Evolutionary conservation across 164 flowering plant species (phyloP), one percentile per base, ranked within the genome.

Genomic region (Kalanchoe fedtschenkoi): DNA sequence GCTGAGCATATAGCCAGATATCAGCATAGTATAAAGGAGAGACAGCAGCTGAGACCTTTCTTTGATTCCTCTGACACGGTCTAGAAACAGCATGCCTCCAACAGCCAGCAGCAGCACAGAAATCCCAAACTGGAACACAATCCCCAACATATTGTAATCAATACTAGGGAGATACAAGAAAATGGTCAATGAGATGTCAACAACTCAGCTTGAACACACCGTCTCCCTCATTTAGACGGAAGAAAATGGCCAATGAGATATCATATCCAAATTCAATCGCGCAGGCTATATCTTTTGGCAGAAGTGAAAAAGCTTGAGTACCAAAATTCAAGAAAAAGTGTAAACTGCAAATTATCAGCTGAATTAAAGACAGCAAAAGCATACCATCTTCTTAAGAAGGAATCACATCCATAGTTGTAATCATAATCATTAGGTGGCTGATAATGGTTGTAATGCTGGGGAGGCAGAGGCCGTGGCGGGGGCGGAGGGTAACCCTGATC

Each of bases 341-440:
- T 14, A 46, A 22, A 46, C 54, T 1, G 26, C 11, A 56, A 33
- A 17, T 28, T 14, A 29, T 21, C 37, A 30, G 34, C n/a, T 11
- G n/a, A 42, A 41, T 34, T 3, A 29, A 14, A 32, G 30, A 30
- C 28, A 15, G 35, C 11, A 28, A 13, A 66, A 41, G 58, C 71
- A 16, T 72, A 78, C 82, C 79, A 78, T 22, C 74, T 75, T 62
- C n/a, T 56, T 1, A 78, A 51, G 56, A 63, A 69, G 9, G 78
- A 74, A 43, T 22, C 5, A 58, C 76, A 74, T 22, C 72, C 70
- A 62, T 51, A 17, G 1, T 71, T 59, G 15, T 65, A 67, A 5
- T 68, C 53, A 26, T 66, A 34, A 28, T 66, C 16, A 19, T 60
- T 21, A 24, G 41, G 62, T 29, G 8, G 13, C 41, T 58, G 55